Conservation (phyloP, 805 yeast species). For the Monosporozyma unispora region DNA sequence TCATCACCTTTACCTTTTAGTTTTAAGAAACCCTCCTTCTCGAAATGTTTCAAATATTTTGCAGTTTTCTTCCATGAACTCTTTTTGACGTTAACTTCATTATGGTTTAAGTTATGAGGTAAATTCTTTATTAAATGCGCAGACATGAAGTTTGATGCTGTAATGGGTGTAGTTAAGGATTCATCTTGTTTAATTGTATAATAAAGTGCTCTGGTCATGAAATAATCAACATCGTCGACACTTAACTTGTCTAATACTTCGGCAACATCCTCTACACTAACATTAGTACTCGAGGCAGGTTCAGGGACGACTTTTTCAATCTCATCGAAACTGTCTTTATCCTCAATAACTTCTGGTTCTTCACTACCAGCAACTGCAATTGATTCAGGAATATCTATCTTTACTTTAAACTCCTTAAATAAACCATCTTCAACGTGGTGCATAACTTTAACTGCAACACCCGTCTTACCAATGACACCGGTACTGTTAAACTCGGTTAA, state of each 20-base stretch:
- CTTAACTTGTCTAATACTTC: conserved; percentile 36
- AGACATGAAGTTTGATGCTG: conserved; percentile 69
- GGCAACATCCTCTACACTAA: conserved; percentile 23
- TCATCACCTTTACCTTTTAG: conserved; percentile 84
- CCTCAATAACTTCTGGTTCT: conserved; percentile 3
- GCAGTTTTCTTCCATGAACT: conserved; percentile 86
- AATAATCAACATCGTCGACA: conserved; percentile 61
- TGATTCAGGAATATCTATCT: conserved; percentile 35
- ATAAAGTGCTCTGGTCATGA: conserved; percentile 60
- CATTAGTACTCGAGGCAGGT: neutral
- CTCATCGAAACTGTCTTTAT: conserved; percentile 2
- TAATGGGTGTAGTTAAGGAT: conserved; percentile 52
- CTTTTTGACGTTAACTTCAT: conserved; percentile 54
- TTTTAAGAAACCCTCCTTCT: conserved; percentile 58
- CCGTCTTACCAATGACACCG: conserved; percentile 51
- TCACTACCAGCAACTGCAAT: conserved; percentile 8
- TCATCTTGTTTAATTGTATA: conserved; percentile 53
- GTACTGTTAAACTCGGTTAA: conserved; percentile 33
- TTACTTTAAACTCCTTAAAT: conserved; percentile 39
- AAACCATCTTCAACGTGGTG: conserved; percentile 65
- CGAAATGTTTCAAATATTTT: conserved; percentile 80
- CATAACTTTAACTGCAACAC: conserved; percentile 69
- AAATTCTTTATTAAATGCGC: conserved; percentile 59
- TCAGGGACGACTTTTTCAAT: conserved; percentile 4
- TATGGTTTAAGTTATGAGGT: conserved; percentile 49